Base-by-base conservation (phyloP, 306 rosid species). In the Pterocarpus macrocarpus region DNA sequence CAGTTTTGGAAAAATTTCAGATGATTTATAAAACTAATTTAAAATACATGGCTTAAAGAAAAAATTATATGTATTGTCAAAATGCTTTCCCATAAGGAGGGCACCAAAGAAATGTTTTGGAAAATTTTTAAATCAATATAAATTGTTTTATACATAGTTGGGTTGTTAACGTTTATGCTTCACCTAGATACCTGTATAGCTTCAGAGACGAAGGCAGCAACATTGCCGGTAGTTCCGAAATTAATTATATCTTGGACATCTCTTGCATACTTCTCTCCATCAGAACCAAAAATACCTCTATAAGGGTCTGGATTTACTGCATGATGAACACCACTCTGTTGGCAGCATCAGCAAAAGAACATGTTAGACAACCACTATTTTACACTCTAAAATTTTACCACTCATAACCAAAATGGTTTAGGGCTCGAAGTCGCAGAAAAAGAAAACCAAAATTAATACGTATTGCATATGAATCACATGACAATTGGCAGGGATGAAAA, bases 241-340 rank as follows among this genome's bases (percentile, higher is more conserved):
- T 91, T 90, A 70, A 95, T 89, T 64, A 93, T 83, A 55, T 95
- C 96, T 77, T 93, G 82, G 2, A 95, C 94, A 71, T 95, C 99
- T 77, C 88, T 89, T 69, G 95, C 96, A 82, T 95, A 95, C 90
- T 88, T 95, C 81, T 88, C 89, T 49, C 96, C 99, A 61, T 95
- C 98, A 2, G 99, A 83, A 76, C 99, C 99, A 80, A 95, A 95
- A 66, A 93, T 63, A 3, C 99, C 99, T 81, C 99, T 87, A 16
- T 95, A 95, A 33, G 99, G 99, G 80, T 93, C 98, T 53, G 99
- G 98, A 71, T 95, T 95, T 43, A 91, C 49, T 5, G 94, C 97
- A 86, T 95, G 99, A 69, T 93, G 99, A 88, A 93, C 91, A 61
- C 97, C 99, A 76, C 89, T 89, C 99, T 95, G 87, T 75, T 75